These are phyloP conservation scores for Colletotrichum tamarilloi DNA, from an alignment of 2,329 filamentous ascomycete genomes.

Conservation along the genomic window DNA sequence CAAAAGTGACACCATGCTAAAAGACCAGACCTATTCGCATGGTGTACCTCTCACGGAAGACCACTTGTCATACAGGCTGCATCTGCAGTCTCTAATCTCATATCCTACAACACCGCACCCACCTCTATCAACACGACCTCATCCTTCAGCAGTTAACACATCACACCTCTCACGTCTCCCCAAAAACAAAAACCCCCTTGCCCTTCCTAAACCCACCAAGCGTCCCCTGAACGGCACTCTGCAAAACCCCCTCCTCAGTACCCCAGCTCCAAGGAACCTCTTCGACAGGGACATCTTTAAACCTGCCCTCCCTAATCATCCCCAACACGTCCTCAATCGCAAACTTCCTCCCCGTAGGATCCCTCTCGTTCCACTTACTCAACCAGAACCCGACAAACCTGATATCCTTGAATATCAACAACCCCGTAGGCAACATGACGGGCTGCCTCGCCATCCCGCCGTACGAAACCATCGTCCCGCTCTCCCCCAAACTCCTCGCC, in stretches of 20 bases:
- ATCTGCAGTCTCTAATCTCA: not conserved
- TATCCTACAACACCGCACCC: conserved; percentile 8
- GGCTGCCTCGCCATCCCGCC: conserved; percentile 95
- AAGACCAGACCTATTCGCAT: not conserved
- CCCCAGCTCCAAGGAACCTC: conserved; percentile 86
- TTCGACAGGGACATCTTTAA: conserved; percentile 85
- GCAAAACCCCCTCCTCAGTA: conserved; percentile 76
- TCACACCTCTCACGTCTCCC: conserved; percentile 57
- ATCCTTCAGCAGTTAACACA: not conserved
- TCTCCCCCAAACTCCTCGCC: conserved; percentile 76
- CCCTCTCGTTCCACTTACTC: conserved; percentile 83
- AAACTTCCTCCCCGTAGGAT: conserved; percentile 78
- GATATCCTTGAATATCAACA: conserved; percentile 94
- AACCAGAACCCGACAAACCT: conserved; percentile 96
- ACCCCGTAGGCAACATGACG: conserved; percentile 80
- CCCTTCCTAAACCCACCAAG: conserved; percentile 86
- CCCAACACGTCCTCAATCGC: conserved; percentile 89
- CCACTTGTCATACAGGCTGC: not conserved
- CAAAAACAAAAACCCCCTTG: conserved; percentile 91
- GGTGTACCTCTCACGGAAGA: not conserved
- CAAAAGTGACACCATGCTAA: too few species aligned
- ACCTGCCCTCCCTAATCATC: conserved; percentile 78
- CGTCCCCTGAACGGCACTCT: conserved; percentile 82
- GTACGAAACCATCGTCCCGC: conserved; percentile 88
- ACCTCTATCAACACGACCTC: not conserved